A percentile compares a stretch with the other conserved stretches of the same genome.
Conservation (phyloP, 306 rosid species). For the Trifolium repens region DNA sequence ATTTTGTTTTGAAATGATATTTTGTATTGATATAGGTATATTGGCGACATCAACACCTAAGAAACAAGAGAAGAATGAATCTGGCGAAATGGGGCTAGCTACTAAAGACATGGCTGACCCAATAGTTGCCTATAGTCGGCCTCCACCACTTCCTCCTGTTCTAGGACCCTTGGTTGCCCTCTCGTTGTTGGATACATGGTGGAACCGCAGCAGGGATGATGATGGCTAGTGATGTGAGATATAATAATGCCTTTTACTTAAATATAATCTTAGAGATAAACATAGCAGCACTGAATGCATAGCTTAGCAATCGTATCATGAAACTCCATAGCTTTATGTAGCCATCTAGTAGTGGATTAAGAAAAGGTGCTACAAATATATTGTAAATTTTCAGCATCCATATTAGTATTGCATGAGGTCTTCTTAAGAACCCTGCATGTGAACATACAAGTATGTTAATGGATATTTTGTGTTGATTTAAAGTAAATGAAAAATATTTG, state of each 20-base stretch:
- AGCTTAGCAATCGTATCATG: constrained; percentile 34
- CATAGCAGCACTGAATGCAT: constrained; percentile 40
- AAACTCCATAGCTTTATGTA: constrained; percentile 55
- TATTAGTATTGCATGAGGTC: constrained; percentile 50
- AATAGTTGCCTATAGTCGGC: constrained; percentile 60
- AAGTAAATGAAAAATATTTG: constrained; percentile 24
- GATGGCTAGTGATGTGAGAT: constrained; percentile 49
- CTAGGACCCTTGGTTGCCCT: constrained; percentile 65
- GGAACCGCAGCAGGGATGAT: constrained; percentile 45
- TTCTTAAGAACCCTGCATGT: constrained; percentile 71
- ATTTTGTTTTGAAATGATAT: constrained; percentile 1
- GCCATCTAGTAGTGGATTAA: constrained; percentile 54
- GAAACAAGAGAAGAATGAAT: constrained; percentile 50
- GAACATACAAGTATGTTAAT: neutral
- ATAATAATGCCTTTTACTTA: constrained; percentile 41
- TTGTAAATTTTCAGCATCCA: constrained; percentile 58
- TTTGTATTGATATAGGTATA: constrained; percentile 48
- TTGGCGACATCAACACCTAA: constrained; percentile 48
- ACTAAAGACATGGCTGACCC: constrained; percentile 59
- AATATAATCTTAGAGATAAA: constrained; percentile 47
- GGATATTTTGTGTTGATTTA: constrained; percentile 13
- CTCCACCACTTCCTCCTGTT: constrained; percentile 73
- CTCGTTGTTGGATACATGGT: constrained; percentile 59
- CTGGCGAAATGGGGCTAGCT: constrained; percentile 43
- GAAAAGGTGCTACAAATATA: constrained; percentile 40